phyloP scores from a whole-genome alignment of 106 monocot species.

The Apostasia ramifera region DNA sequence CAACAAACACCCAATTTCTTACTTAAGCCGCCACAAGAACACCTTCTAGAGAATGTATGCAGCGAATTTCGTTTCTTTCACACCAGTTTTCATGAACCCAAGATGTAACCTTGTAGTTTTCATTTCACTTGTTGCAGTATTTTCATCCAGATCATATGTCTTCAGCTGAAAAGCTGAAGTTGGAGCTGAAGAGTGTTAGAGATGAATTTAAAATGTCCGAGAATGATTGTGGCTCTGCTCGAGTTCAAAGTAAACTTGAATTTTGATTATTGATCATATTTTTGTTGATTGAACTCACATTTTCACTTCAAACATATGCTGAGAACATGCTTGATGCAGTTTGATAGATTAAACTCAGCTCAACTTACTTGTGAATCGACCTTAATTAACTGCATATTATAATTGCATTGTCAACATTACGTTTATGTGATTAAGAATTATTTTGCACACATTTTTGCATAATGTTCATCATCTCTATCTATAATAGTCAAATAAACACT shows the following conservation, averaged over 20 bases:
- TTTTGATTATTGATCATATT: background rate
- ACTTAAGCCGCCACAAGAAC: constrained; percentile 62
- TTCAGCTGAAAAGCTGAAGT: constrained; percentile 83
- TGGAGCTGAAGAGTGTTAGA: constrained; percentile 76
- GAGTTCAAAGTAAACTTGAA: constrained; percentile 66
- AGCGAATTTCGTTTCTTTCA: background rate
- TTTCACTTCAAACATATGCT: background rate
- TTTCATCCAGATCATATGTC: constrained; percentile 93
- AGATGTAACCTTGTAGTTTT: background rate
- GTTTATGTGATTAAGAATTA: no score
- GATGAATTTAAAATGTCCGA: constrained; percentile 97
- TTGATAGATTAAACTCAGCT: background rate
- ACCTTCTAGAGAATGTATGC: constrained; percentile 73
- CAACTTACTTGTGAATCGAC: no score
- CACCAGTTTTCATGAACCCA: background rate
- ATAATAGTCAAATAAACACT: no score
- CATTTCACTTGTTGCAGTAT: constrained; percentile 39
- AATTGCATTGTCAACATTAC: no score
- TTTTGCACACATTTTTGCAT: no score
- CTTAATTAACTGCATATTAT: no score
- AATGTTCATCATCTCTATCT: no score
- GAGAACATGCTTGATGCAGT: background rate
- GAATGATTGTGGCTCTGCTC: constrained; percentile 91
- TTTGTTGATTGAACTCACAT: background rate
- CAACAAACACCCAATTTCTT: constrained; percentile 39